Evolutionary conservation across 306 rosid genomes (phyloP), one percentile per base, ranked within the genome.

Genomic region (Cicer judaicum): DNA sequence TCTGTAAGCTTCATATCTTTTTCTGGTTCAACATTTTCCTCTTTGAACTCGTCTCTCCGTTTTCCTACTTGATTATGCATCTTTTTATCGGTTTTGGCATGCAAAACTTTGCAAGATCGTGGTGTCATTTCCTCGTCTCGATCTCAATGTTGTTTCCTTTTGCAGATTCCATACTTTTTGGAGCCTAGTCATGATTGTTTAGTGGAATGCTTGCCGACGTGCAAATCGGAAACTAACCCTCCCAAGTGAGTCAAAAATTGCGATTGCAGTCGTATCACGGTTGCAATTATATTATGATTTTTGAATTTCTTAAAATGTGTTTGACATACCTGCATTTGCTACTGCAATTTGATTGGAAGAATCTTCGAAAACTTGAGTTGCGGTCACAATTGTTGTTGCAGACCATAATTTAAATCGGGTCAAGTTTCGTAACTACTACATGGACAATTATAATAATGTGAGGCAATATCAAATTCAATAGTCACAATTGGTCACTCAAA

Each of bases 111-210:
- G 16, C 18, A 70, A 70, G 24, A 46, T 62, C 53, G 21, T 52
- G 16, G 36, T 29, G 5, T 52, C 2, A 44, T 38, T 13, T 75
- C 41, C 79, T 77, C 48, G 52, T 74, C 61, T 55, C 5, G 15
- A 50, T 72, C 38, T 42, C 19, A 5, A 60, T 78, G 61, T 36
- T 81, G 67, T 48, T 79, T 70, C 19, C 56, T 75, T 53, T 52
- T 50, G 57, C 92, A 94, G 98, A 88, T 92, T 43, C 95, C 96
- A 6, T 92, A 85, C 81, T 94, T 94, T 38, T 34, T 94, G 72
- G 97, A 91, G 78, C 98, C 98, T 3, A 85, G 84, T 63, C 92
- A 88, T 53, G 93, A 90, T 50, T 94, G 99, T 82, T 76, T 91
- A 24, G 93, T 91, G 36, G 92, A 94, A 70, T 92, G 99, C 84